Conservation (phyloP, 163 green algal species). For the Chloromonas sp. region DNA sequence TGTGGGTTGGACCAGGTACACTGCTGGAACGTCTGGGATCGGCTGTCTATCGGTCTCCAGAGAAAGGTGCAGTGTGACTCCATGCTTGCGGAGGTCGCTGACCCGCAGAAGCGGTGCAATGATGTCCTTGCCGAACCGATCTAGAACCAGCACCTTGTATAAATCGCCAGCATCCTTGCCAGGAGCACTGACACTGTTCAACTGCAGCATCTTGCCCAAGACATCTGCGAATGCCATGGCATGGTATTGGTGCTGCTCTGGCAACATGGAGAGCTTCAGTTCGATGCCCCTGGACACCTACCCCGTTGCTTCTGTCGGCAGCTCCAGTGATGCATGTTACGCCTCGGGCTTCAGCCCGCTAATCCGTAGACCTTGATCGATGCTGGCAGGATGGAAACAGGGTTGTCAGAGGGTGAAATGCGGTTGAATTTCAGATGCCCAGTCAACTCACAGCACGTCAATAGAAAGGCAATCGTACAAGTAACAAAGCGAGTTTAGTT, state of each 20-base stretch:
- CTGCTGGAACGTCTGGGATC: conserved; percentile 92
- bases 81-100: conserved; percentile 84
- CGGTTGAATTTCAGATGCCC: no score
- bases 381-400: no score
- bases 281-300: not conserved
- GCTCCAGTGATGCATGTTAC: not conserved
- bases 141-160: conserved; percentile 96
- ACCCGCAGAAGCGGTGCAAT: conserved; percentile 90
- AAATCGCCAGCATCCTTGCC: conserved; percentile 48
- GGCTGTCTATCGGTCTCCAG: conserved; percentile 85
- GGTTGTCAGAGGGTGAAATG: no score
- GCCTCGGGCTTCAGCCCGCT: no score
- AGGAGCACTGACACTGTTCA: conserved; percentile 15
- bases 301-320: not conserved
- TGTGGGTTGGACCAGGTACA: conserved; percentile 89
- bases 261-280: not conserved
- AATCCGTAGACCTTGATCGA: no score
- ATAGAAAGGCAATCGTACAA: no score
- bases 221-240: conserved; percentile 33
- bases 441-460: no score
- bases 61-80: conserved; percentile 92
- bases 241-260: not conserved
- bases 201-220: conserved; percentile 35
- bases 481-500: no score
- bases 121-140: conserved; percentile 82